These are phyloP conservation scores for Pseudozyma sp. DNA, from an alignment of 1,284 basidiomycete species.

Conservation along the genomic window DNA sequence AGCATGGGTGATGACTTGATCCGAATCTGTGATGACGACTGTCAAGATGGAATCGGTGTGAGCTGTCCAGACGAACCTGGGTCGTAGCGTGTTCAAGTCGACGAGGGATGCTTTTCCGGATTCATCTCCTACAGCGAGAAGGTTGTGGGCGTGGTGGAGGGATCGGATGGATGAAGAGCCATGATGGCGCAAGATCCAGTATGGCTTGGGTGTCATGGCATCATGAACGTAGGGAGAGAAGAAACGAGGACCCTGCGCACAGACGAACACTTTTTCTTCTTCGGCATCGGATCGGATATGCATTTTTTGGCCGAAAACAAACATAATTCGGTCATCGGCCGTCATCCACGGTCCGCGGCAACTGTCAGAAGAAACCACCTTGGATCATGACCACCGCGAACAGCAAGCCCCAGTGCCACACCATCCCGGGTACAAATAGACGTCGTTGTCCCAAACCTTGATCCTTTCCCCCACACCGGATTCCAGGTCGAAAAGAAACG, in stretches of 20 bases:
- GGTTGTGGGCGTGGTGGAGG: constrained; percentile 77
- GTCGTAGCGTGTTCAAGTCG: constrained; percentile 78
- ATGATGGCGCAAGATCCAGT: constrained; percentile 81
- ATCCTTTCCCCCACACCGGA: no score
- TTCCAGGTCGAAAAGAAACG: no score
- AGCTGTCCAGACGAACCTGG: constrained; percentile 79
- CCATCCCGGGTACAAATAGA: no score
- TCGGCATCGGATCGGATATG: no score
- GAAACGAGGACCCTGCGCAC: constrained; percentile 9
- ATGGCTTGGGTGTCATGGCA: constrained; percentile 70
- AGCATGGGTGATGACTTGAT: constrained; percentile 82
- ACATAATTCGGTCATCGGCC: constrained; percentile 12
- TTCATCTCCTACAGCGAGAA: constrained; percentile 83
- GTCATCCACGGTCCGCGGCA: constrained; percentile 11
- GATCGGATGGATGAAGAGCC: constrained; percentile 73
- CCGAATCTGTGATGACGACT: constrained; percentile 77
- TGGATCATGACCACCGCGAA: no score
- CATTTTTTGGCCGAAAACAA: no score
- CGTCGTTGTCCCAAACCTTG: no score
- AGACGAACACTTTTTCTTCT: neutral
- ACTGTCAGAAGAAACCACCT: no score
- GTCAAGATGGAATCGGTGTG: constrained; percentile 81
- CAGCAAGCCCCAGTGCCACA: no score
- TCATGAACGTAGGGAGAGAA: neutral
- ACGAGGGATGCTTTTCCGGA: constrained; percentile 79